Conservation (phyloP, 495 filamentous ascomycete species). For the Penicillium lividum region DNA sequence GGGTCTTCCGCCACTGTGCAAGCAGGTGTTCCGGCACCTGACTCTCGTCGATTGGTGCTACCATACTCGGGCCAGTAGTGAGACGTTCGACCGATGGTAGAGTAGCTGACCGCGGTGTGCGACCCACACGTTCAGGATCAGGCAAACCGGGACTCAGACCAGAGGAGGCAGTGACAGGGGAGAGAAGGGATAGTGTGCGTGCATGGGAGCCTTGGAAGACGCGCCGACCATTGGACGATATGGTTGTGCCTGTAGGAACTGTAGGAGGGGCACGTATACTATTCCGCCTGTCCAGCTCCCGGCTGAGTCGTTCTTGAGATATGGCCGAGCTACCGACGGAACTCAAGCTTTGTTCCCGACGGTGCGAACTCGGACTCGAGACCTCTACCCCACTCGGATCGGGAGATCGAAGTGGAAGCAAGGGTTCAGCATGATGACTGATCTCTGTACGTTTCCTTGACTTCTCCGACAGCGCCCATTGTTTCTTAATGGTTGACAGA, state of each 20-base stretch:
- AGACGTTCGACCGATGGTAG: constrained; percentile 46
- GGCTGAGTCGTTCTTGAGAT: constrained; percentile 38
- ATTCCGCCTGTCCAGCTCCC: constrained; percentile 53
- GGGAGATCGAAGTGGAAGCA: constrained; percentile 56
- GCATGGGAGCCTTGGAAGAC: constrained; percentile 77
- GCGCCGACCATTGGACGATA: constrained; percentile 52
- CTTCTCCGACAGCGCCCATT: constrained; percentile 77
- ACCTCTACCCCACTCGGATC: constrained; percentile 27
- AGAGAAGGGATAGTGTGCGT: constrained; percentile 79
- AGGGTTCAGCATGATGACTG: constrained; percentile 52
- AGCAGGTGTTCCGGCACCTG: constrained; percentile 36
- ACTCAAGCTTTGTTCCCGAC: constrained; percentile 35
- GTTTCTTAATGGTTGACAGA: constrained; percentile 73
- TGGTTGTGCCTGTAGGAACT: constrained; percentile 33
- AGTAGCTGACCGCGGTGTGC: constrained; percentile 47
- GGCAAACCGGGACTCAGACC: constrained; percentile 8
- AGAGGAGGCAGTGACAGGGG: constrained; percentile 50
- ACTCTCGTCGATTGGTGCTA: constrained; percentile 22
- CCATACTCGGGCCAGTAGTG: constrained; percentile 16
- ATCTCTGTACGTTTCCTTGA: constrained; percentile 72
- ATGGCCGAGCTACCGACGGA: constrained; percentile 34
- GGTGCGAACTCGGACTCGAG: constrained; percentile 17
- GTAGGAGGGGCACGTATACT: constrained; percentile 38
- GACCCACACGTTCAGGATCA: constrained; percentile 37
- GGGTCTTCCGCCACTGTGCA: constrained; percentile 42